These are phyloP conservation scores for Tephrocybe sp. DNA, from an alignment of 768 basidiomycete species.

Conservation along the genomic window DNA sequence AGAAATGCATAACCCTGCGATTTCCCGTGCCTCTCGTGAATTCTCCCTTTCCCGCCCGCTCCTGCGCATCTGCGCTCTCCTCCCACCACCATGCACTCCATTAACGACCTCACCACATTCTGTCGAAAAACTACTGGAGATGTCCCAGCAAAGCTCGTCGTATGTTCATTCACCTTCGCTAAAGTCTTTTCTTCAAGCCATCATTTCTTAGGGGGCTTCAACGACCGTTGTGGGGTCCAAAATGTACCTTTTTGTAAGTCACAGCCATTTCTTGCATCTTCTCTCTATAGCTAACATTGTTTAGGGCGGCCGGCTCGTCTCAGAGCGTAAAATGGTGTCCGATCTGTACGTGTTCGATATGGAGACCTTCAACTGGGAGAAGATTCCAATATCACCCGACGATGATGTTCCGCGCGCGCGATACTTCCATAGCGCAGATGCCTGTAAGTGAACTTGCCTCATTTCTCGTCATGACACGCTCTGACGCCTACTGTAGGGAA, in stretches of 20 bases:
- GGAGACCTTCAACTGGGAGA: conserved; percentile 77
- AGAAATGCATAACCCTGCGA: not conserved
- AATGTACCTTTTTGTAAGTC: conserved; percentile 84
- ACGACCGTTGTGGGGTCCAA: conserved; percentile 87
- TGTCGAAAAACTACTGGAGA: conserved; percentile 81
- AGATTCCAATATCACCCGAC: conserved; percentile 53
- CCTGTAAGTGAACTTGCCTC: conserved; percentile 46
- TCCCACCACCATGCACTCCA: conserved; percentile 60
- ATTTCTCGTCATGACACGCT: not conserved
- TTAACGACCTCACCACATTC: conserved; percentile 87
- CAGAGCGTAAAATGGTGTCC: conserved; percentile 83
- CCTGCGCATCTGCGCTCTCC: conserved; percentile 16
- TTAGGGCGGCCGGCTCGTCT: conserved; percentile 84
- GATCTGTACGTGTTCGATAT: conserved; percentile 92
- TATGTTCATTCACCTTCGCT: conserved; percentile 37
- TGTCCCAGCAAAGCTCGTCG: conserved; percentile 86
- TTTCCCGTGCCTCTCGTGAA: not conserved
- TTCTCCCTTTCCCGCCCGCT: conserved; percentile 5
- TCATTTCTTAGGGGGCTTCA: conserved; percentile 65
- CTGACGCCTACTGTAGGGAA: conserved; percentile 56
- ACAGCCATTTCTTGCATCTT: not conserved
- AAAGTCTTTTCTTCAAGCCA: not conserved
- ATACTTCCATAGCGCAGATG: conserved; percentile 93
- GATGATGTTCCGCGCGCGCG: conserved; percentile 77
- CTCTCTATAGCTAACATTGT: not conserved